Evolutionary conservation across 2,329 filamentous ascomycete species (phyloP).

Genomic region (Fusarium poae): DNA sequence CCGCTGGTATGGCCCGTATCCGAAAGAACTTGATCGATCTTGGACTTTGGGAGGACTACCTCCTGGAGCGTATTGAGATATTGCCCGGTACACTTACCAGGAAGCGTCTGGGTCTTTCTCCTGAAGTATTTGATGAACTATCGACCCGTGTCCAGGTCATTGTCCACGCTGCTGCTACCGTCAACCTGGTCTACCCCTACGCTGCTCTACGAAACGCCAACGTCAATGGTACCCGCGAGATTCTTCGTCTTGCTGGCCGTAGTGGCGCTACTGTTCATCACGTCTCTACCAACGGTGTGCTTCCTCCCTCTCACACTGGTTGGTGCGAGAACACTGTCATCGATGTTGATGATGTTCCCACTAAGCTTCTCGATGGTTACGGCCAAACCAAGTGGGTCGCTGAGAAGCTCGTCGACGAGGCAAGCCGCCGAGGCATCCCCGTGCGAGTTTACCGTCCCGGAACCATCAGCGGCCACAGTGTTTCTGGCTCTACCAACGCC

Average conservation of each 20-base stretch:
- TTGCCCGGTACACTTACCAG: constrained; percentile 79
- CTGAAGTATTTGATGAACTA: constrained; percentile 74
- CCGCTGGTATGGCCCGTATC: constrained; percentile 77
- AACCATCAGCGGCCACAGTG: constrained; percentile 83
- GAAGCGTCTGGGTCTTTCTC: constrained; percentile 75
- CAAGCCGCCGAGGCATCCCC: constrained; percentile 75
- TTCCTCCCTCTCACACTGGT: constrained; percentile 76
- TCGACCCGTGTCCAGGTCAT: constrained; percentile 77
- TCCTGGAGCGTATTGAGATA: constrained; percentile 83
- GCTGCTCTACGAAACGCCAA: constrained; percentile 80
- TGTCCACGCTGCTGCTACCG: constrained; percentile 81
- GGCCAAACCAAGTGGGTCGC: constrained; percentile 87
- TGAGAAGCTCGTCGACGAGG: constrained; percentile 79
- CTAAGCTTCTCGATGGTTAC: constrained; percentile 78
- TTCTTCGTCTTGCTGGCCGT: constrained; percentile 76
- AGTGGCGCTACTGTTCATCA: constrained; percentile 81
- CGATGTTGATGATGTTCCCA: constrained; percentile 75
- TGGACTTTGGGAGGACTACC: constrained; percentile 80
- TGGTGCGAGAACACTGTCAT: constrained; percentile 80
- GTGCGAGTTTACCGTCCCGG: constrained; percentile 79
- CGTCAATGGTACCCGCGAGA: constrained; percentile 81
- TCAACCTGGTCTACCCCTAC: constrained; percentile 86
- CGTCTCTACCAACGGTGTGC: constrained; percentile 83
- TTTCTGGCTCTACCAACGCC: constrained; percentile 79
- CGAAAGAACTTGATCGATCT: constrained; percentile 82